Conservation (phyloP, 768 basidiomycete species). For the Xerocomellus intermedius region DNA sequence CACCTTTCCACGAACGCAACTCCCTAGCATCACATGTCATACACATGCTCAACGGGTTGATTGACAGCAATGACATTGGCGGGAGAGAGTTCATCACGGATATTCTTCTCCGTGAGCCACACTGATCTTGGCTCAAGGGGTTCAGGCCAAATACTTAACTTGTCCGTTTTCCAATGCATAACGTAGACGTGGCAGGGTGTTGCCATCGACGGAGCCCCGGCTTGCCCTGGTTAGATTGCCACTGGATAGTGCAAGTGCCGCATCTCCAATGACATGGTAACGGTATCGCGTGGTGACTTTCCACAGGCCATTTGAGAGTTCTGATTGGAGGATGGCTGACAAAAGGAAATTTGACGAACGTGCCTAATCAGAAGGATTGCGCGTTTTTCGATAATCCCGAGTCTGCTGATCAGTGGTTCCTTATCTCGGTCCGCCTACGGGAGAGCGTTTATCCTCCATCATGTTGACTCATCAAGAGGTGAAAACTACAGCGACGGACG, state of each 20-base stretch:
- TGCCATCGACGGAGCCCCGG: background rate
- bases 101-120: background rate
- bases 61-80: background rate
- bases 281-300: background rate
- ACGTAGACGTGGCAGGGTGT: background rate
- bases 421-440: background rate
- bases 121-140: background rate
- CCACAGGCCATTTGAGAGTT: no score
- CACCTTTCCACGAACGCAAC: constrained; percentile 4
- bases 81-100: background rate
- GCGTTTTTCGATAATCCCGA: no score
- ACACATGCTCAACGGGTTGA: background rate
- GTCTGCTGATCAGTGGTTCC: no score
- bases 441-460: background rate
- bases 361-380: no score
- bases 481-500: no score
- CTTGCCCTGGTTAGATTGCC: background rate
- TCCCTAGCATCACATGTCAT: constrained; percentile 3
- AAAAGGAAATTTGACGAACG: no score
- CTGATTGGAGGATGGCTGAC: no score
- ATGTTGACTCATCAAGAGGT: no score
- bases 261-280: background rate
- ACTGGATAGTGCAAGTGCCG: background rate
- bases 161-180: constrained; percentile 13
- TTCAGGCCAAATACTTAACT: background rate